Evolutionary conservation across 495 filamentous ascomycete genomes (phyloP), one percentile per base, ranked within the genome.

Genomic region (Aspergillus ostianus): DNA sequence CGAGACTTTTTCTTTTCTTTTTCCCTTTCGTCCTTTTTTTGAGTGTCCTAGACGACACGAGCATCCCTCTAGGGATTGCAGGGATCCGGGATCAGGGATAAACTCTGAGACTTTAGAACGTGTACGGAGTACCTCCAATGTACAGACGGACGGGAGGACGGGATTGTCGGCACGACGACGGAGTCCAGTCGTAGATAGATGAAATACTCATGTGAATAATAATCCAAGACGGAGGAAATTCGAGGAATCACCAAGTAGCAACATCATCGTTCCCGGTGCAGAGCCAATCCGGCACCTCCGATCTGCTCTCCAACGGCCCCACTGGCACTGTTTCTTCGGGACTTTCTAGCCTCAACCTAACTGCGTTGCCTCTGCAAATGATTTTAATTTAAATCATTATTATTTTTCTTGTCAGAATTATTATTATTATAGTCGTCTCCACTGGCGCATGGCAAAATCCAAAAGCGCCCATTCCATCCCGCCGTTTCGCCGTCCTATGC

Each of bases 301-400:
- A 45, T 55, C 45, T 29, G 55, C 52, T 53, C 61, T 50, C 51
- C 41, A 58, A 56, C 57, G 57, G 59, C 61, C 59, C 65, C 65
- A 64, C 65, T 54, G 13, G 41, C 53, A 51, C 52, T 55, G 56
- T 61, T 61, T 61, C 55, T 63, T 67, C 65, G 65, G 65, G 59
- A 60, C 62, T 64, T 67, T 64, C 53, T 61, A 61, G 58, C 58
- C 47, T 63, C 55, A 54, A 54, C 58, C 46, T 57, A 4, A 32
- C 45, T 20, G 21, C 5, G 6, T 1, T n/a, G 3, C 21, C 36
- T 36, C 12, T 36, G 32, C 29, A 32, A 32, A 27, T 55, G 30
- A 23, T 10, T 30, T 52, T 19, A 57, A 46, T 19, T n/a, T n/a
- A n/a, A n/a, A 46, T 57, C n/a, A 51, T 57, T 51, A 26, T 20